Percentiles rank a stretch among this genome's conserved stretches.
phyloP scores from a whole-genome alignment of 2,329 filamentous ascomycete genomes.

The Ceratocystis papillata region DNA sequence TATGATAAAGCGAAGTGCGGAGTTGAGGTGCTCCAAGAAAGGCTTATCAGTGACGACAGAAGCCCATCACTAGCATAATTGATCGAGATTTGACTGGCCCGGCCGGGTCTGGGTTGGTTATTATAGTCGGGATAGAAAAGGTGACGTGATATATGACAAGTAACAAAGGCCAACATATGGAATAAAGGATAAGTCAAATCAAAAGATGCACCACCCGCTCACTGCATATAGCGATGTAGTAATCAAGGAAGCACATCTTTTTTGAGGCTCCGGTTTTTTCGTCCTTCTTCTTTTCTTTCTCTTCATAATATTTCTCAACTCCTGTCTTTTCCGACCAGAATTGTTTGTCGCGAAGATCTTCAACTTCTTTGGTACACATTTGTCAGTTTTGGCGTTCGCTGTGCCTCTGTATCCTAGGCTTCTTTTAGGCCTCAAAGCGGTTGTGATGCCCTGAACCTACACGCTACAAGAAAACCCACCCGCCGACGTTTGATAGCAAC shows the following conservation, averaged over 20 bases:
- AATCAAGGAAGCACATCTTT: background rate
- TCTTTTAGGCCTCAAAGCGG: background rate
- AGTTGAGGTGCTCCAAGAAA: background rate
- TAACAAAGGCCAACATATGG: background rate
- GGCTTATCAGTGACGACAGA: slow-evolving; percentile 9
- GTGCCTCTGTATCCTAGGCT: background rate
- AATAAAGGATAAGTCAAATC: background rate
- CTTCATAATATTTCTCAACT: background rate
- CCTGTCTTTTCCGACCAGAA: background rate
- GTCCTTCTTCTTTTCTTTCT: background rate
- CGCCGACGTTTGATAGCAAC: background rate
- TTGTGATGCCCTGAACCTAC: background rate
- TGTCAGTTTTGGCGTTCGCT: background rate
- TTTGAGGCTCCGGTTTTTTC: slow-evolving; percentile 16
- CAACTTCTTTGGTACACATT: background rate
- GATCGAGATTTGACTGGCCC: background rate
- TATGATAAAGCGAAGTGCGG: background rate
- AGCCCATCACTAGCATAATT: background rate
- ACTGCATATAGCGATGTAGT: background rate
- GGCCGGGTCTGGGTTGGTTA: background rate
- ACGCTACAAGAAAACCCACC: background rate
- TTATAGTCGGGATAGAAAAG: background rate
- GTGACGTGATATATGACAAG: background rate
- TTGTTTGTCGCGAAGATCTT: background rate
- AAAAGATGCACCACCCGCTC: background rate